phyloP scores from a whole-genome alignment of 441 rosid species.

The Gossypium schwendimanii region DNA sequence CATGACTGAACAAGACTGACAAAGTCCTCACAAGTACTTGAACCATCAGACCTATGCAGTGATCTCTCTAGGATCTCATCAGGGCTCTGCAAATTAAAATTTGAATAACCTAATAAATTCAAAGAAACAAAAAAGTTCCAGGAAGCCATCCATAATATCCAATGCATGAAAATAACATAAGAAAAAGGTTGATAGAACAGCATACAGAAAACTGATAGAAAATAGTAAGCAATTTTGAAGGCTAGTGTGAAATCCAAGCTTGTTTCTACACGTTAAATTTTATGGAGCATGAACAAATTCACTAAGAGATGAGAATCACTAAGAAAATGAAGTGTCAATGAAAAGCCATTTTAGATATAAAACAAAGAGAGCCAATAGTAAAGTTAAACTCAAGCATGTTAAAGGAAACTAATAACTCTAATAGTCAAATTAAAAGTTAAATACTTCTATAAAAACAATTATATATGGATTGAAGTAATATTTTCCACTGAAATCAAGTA shows the following conservation, averaged over 20 bases:
- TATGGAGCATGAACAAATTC: not conserved
- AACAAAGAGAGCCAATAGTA: not conserved
- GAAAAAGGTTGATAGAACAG: not conserved
- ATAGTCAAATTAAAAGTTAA: not conserved
- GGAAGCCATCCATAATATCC: not conserved
- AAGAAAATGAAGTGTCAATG: not conserved
- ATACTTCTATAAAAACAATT: too few species aligned
- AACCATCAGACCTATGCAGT: slow-evolving; percentile 50
- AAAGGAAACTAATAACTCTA: not conserved
- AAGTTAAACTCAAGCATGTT: slow-evolving; percentile 3
- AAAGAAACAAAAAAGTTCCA: not conserved
- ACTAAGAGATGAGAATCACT: not conserved
- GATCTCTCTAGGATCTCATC: slow-evolving; percentile 77
- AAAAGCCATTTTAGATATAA: not conserved
- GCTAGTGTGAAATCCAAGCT: slow-evolving; percentile 1
- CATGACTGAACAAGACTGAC: slow-evolving; percentile 66
- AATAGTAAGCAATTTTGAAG: not conserved
- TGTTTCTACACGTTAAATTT: not conserved
- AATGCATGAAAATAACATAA: not conserved
- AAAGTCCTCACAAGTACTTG: slow-evolving; percentile 68
- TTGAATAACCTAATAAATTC: not conserved
- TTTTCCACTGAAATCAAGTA: not conserved
- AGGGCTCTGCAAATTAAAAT: slow-evolving; percentile 46
- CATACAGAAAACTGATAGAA: not conserved
- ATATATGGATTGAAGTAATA: not conserved